Conservation (phyloP, 352 stramenopile genomes). For the Globisporangium ultimum region DNA sequence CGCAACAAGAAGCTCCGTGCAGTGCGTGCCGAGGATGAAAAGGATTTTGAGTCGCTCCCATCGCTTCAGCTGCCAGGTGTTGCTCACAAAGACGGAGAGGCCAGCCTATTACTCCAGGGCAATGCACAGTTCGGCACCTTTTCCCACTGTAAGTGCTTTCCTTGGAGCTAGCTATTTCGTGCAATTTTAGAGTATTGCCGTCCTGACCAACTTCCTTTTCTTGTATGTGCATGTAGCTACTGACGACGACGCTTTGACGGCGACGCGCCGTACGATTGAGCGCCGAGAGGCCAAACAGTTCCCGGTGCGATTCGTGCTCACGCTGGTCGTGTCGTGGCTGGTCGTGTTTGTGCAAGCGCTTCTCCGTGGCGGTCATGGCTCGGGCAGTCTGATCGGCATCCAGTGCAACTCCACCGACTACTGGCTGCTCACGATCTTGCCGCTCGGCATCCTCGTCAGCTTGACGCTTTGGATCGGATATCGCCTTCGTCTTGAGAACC, state of each 20-base stretch:
- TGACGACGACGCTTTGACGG: constrained; percentile 35
- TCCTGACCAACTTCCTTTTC: background rate
- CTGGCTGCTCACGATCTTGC: constrained; percentile 90
- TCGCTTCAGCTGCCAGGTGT: constrained; percentile 15
- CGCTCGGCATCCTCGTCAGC: constrained; percentile 69
- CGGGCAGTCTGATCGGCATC: constrained; percentile 86
- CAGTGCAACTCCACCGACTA: constrained; percentile 90
- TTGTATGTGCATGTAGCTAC: background rate
- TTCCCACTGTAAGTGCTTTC: constrained; percentile 2
- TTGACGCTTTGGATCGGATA: constrained; percentile 58
- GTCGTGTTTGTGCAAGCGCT: constrained; percentile 69
- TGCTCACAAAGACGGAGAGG: background rate
- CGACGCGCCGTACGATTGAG: constrained; percentile 44
- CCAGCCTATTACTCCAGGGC: constrained; percentile 11
- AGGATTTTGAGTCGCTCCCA: constrained; percentile 63
- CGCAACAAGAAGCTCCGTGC: constrained; percentile 47
- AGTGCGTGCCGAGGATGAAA: constrained; percentile 45
- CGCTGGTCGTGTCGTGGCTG: constrained; percentile 64
- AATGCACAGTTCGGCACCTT: constrained; percentile 46
- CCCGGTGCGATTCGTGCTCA: constrained; percentile 50
- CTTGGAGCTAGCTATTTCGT: background rate
- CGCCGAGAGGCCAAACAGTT: constrained; percentile 47
- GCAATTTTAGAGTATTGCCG: background rate
- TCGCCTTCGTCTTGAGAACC: constrained; percentile 64
- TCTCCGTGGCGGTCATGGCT: constrained; percentile 68